Evolutionary conservation across 2,329 filamentous ascomycete genomes (phyloP).

Genomic region (Coniochaeta sp.): DNA sequence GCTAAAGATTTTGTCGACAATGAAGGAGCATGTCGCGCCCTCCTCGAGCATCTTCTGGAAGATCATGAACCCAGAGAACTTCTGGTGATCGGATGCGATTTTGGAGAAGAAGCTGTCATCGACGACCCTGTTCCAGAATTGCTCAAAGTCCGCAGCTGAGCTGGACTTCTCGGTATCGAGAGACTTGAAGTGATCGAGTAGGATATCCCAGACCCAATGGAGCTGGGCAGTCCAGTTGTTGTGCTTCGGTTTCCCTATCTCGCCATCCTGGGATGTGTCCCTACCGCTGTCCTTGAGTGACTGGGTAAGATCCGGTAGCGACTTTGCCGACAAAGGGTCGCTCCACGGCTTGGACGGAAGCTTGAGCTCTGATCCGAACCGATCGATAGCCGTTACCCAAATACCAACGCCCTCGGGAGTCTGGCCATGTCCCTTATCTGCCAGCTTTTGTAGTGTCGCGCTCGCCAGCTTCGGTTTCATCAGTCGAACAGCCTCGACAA

Average conservation of each 20-base stretch:
- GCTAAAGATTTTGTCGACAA: slow-evolving; percentile 62
- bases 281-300: slow-evolving; percentile 71
- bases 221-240: slow-evolving; percentile 74
- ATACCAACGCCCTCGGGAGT: slow-evolving; percentile 86
- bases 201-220: slow-evolving; percentile 81
- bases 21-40: slow-evolving; percentile 38
- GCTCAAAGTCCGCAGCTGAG: slow-evolving; percentile 49
- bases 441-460: slow-evolving; percentile 55
- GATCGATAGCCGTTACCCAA: slow-evolving; percentile 66
- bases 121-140: slow-evolving; percentile 82
- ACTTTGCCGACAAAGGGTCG: slow-evolving; percentile 65
- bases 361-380: slow-evolving; percentile 53
- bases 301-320: slow-evolving; percentile 62
- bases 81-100: slow-evolving; percentile 77
- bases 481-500: slow-evolving; percentile 65
- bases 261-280: slow-evolving; percentile 39
- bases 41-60: slow-evolving; percentile 67
- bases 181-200: slow-evolving; percentile 50
- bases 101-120: slow-evolving; percentile 83
- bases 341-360: slow-evolving; percentile 69
- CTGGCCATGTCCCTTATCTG: slow-evolving; percentile 60
- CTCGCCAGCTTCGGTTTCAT: slow-evolving; percentile 52
- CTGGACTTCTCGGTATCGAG: slow-evolving; percentile 21
- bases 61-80: slow-evolving; percentile 85
- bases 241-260: slow-evolving; percentile 45